A percentile compares a stretch with the other conserved stretches of the same genome.
Evolutionary conservation across 805 yeast species (phyloP).

Genomic region (Wickerhamiella domercqiae): DNA sequence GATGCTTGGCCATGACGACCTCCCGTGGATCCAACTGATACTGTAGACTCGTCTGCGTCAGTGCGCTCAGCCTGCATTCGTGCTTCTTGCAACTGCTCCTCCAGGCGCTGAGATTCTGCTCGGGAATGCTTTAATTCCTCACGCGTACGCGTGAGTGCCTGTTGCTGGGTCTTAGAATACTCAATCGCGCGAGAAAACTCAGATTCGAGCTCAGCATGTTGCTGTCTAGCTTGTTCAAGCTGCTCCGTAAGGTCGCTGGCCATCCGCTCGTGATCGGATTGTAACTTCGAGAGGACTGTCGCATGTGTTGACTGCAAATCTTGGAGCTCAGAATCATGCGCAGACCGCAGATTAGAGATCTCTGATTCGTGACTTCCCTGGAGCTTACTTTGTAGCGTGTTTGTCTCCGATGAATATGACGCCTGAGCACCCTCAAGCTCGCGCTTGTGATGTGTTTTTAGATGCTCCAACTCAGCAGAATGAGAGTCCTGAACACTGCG

Average conservation of each 20-base stretch:
- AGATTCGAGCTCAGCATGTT: conserved; percentile 34
- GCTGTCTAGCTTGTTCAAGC: conserved; percentile 26
- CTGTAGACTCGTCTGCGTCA: conserved; percentile 23
- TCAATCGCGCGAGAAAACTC: conserved; percentile 59
- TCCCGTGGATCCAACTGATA: conserved; percentile 17
- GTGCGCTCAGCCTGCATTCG: conserved; percentile 26
- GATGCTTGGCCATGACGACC: conserved; percentile 39
- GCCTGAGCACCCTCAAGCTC: not conserved
- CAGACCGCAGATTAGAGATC: not conserved
- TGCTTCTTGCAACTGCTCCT: conserved; percentile 55
- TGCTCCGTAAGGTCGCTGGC: conserved; percentile 18
- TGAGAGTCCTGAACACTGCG: not conserved
- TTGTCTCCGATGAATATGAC: no score
- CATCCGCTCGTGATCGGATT: conserved; percentile 1
- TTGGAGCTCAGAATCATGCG: no score
- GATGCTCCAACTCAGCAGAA: not conserved
- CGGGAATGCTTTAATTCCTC: conserved; percentile 51
- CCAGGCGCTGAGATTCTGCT: conserved; percentile 37
- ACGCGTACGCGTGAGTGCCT: conserved; percentile 60
- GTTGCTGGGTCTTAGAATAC: conserved; percentile 57
- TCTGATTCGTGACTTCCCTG: no score
- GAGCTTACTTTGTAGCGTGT: no score
- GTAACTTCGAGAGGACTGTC: not conserved
- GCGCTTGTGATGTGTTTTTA: not conserved
- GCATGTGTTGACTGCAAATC: not conserved